Percentiles rank a stretch among this genome's conserved stretches.
Evolutionary conservation across 805 yeast species (phyloP).

Genomic region (Sugiyamaella smithiae): DNA sequence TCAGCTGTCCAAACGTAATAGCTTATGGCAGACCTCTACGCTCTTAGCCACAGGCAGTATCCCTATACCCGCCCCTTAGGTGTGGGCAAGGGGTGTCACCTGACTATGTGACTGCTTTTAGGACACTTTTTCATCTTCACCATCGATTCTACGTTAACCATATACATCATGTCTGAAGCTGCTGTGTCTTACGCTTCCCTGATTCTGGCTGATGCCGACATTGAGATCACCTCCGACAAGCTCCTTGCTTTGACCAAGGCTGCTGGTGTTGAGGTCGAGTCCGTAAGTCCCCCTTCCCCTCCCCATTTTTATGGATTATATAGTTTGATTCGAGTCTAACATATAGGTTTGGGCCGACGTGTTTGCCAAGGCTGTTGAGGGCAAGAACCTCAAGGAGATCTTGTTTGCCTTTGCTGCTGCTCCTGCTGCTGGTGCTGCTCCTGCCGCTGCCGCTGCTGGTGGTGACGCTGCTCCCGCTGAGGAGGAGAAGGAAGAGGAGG

Average conservation of each 20-base stretch:
- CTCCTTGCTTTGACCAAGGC: constrained; percentile 73
- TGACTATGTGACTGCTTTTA: constrained; percentile 5
- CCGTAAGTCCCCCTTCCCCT: too few relatives aligned
- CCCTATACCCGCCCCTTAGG: too few relatives aligned
- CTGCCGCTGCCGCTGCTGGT: constrained; percentile 58
- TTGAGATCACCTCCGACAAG: constrained; percentile 88
- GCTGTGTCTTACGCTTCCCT: constrained; percentile 97
- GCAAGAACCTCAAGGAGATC: constrained; percentile 81
- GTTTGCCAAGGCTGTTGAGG: constrained; percentile 85
- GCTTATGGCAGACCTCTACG: too few relatives aligned
- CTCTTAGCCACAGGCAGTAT: too few relatives aligned
- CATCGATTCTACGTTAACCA: not conserved
- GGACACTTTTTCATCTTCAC: not conserved
- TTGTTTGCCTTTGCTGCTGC: constrained; percentile 66
- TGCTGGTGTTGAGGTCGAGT: constrained; percentile 76
- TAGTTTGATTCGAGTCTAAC: constrained; percentile 10
- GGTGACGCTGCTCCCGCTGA: constrained; percentile 64
- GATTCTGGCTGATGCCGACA: constrained; percentile 95
- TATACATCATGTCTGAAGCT: constrained; percentile 46
- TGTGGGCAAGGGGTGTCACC: not conserved
- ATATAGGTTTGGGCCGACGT: constrained; percentile 74
- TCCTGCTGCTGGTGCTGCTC: constrained; percentile 67
- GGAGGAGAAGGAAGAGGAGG: constrained; percentile 53
- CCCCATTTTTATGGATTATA: too few relatives aligned
- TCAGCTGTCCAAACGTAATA: too few relatives aligned